These are phyloP conservation scores for Evernia prunastri DNA, from an alignment of 495 filamentous ascomycete species.

Conservation along the genomic window DNA sequence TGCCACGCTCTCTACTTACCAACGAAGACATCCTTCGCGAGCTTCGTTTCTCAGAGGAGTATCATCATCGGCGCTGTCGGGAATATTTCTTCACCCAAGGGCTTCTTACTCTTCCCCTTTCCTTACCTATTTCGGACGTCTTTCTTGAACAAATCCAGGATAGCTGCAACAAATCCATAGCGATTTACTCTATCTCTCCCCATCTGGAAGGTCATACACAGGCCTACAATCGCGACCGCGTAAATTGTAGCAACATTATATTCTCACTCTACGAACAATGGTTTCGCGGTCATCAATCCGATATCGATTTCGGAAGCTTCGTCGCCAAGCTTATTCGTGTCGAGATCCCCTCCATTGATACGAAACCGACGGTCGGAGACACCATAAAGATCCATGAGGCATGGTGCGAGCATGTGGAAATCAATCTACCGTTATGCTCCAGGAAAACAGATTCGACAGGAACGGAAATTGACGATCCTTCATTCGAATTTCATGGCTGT, in stretches of 20 bases:
- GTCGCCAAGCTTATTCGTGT: conserved; percentile 7
- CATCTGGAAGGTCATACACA: neutral
- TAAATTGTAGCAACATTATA: neutral
- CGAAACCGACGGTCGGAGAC: conserved; percentile 6
- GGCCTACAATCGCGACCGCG: neutral
- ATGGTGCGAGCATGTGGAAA: conserved; percentile 17
- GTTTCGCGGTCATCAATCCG: conserved; percentile 1
- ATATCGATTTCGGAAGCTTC: conserved; percentile 8
- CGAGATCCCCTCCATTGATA: conserved; percentile 1
- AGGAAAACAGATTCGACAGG: conserved; percentile 7
- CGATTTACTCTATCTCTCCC: conserved; percentile 5
- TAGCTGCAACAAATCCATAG: conserved; percentile 11
- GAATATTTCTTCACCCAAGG: conserved; percentile 12
- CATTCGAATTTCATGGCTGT: conserved; percentile 3
- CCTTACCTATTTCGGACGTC: neutral
- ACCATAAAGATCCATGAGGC: conserved; percentile 10
- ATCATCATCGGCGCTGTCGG: conserved; percentile 16
- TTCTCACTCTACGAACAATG: conserved; percentile 2
- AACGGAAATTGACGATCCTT: conserved; percentile 3
- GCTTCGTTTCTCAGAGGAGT: conserved; percentile 14
- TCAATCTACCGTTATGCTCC: conserved; percentile 12
- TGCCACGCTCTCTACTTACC: conserved; percentile 4
- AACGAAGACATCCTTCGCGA: conserved; percentile 6
- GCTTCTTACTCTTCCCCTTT: conserved; percentile 12
- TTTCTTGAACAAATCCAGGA: conserved; percentile 7